phyloP scores from a whole-genome alignment of 257 asterid species.

The Echites panduratus region DNA sequence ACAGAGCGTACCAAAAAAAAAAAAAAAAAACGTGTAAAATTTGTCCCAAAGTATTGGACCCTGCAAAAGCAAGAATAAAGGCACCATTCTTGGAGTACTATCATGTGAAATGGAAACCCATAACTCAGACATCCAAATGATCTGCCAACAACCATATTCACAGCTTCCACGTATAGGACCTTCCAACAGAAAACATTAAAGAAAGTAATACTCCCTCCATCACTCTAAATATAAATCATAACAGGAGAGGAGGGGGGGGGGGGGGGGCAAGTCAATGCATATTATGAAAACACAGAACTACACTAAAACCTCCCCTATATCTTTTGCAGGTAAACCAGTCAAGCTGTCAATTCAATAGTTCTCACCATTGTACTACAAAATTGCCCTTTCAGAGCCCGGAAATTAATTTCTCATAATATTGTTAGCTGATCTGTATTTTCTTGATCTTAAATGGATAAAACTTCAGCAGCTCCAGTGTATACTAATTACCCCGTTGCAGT shows the following conservation, averaged over 20 bases:
- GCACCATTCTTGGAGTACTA: too few relatives aligned
- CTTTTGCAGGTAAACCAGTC: neutral
- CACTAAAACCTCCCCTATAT: neutral
- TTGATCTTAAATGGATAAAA: neutral
- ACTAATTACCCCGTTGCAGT: conserved; percentile 23
- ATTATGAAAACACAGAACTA: neutral
- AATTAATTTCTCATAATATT: neutral
- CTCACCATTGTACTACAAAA: neutral
- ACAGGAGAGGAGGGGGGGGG: neutral
- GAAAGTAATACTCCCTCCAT: too few relatives aligned
- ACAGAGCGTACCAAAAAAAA: too few relatives aligned
- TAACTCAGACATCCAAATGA: too few relatives aligned
- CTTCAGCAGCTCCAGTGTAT: conserved; percentile 1
- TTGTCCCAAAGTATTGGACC: too few relatives aligned
- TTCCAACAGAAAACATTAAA: neutral
- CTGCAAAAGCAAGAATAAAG: too few relatives aligned
- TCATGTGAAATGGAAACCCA: too few relatives aligned
- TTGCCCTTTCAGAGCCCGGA: neutral
- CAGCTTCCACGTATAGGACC: neutral
- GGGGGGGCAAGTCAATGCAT: neutral
- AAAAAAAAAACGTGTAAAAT: too few relatives aligned
- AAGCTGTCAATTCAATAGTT: neutral
- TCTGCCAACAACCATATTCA: neutral
- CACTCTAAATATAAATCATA: too few relatives aligned
- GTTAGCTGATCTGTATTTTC: neutral